Percentiles rank a stretch among this genome's conserved stretches.
Conservation (phyloP, 176 grass and related monocot genomes). For the Elymus sibiricus region DNA sequence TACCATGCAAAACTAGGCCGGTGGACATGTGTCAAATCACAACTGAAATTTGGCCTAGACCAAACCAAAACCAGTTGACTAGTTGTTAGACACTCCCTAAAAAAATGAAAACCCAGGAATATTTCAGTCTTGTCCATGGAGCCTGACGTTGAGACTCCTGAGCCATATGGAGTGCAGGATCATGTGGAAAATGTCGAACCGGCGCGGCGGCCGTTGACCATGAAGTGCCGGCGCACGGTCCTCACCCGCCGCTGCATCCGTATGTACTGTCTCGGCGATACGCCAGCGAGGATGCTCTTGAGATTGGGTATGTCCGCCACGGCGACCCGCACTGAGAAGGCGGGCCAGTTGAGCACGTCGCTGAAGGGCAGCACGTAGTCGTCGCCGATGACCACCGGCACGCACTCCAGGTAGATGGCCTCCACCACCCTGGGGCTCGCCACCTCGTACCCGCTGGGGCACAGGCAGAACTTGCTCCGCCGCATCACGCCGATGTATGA, state of each 20-base stretch:
- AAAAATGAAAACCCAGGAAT: too few relatives aligned
- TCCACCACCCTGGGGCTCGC: constrained; percentile 82
- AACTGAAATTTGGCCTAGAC: too few relatives aligned
- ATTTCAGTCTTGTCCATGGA: neutral
- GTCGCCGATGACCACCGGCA: constrained; percentile 74
- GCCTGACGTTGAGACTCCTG: constrained; percentile 62
- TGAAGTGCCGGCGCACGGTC: constrained; percentile 58
- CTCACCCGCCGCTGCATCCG: constrained; percentile 63
- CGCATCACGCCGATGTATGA: constrained; percentile 83
- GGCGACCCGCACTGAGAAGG: constrained; percentile 61
- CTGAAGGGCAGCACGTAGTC: constrained; percentile 74
- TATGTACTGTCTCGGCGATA: constrained; percentile 69
- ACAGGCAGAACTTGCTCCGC: constrained; percentile 76
- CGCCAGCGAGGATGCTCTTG: constrained; percentile 46
- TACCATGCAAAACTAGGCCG: too few relatives aligned
- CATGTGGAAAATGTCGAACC: constrained; percentile 85
- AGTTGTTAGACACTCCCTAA: too few relatives aligned
- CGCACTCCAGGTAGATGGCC: constrained; percentile 84
- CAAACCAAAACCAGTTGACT: too few relatives aligned
- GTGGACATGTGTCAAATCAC: too few relatives aligned
- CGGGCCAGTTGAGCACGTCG: constrained; percentile 77
- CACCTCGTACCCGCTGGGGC: constrained; percentile 91
- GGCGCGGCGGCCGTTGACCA: constrained; percentile 39
- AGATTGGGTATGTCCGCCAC: constrained; percentile 61
- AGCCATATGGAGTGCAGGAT: constrained; percentile 91